Evolutionary conservation across 208 protist species (phyloP).

Genomic region (Leptomonas seymouri): DNA sequence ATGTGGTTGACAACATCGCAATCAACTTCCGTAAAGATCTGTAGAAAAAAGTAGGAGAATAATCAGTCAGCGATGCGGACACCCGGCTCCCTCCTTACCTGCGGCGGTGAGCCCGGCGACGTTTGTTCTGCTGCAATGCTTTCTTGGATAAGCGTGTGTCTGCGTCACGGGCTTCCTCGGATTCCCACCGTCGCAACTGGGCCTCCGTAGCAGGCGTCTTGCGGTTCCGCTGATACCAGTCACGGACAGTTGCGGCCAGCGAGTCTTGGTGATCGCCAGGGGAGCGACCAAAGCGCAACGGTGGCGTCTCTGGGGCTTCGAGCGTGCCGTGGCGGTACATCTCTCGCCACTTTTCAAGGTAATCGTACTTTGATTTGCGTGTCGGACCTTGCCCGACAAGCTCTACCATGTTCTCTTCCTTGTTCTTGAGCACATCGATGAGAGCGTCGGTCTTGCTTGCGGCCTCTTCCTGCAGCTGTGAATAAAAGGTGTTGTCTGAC

Average conservation of each 20-base stretch:
- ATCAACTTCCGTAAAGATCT: background rate
- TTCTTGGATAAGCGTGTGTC: constrained; percentile 43
- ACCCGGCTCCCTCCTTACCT: background rate
- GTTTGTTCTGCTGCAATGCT: constrained; percentile 49
- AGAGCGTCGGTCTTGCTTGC: constrained; percentile 49
- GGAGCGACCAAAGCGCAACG: constrained; percentile 71
- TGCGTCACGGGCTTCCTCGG: constrained; percentile 36
- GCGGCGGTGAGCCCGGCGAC: constrained; percentile 8
- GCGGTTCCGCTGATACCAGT: constrained; percentile 75
- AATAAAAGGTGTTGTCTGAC: constrained; percentile 85
- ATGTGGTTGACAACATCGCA: background rate
- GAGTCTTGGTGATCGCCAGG: constrained; percentile 80
- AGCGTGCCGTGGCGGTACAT: constrained; percentile 93
- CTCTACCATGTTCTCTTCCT: constrained; percentile 55
- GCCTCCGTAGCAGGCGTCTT: constrained; percentile 52
- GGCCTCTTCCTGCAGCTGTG: constrained; percentile 52
- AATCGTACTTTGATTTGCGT: constrained; percentile 87
- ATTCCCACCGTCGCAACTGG: constrained; percentile 46
- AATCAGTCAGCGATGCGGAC: background rate
- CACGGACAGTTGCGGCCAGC: constrained; percentile 65
- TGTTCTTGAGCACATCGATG: constrained; percentile 61
- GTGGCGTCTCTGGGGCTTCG: constrained; percentile 74
- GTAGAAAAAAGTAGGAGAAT: constrained; percentile 9
- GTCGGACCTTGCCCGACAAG: constrained; percentile 63
- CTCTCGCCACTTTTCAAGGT: constrained; percentile 89